Evolutionary conservation across 345 rosid species (phyloP).

Genomic region (Linum lewisii): DNA sequence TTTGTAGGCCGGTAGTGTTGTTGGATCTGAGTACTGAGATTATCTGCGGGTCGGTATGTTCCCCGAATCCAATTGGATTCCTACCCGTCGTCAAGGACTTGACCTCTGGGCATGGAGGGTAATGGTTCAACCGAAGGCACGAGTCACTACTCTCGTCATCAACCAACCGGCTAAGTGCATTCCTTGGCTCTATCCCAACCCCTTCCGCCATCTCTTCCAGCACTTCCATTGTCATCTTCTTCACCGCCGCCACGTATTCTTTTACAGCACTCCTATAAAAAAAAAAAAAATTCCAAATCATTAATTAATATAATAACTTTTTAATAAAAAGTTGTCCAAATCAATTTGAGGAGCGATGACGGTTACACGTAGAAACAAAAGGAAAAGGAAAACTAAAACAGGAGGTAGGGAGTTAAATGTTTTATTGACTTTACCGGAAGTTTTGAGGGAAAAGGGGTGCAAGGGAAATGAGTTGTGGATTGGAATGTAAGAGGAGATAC

Average conservation of each 20-base stretch:
- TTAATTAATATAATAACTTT: too few species aligned
- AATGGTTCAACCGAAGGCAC: conserved; percentile 46
- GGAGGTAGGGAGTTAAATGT: too few species aligned
- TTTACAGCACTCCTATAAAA: conserved; percentile 21
- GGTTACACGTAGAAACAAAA: neutral
- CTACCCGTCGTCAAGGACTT: conserved; percentile 23
- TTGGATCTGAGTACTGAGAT: conserved; percentile 49
- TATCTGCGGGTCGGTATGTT: conserved; percentile 63
- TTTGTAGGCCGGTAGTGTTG: conserved; percentile 50
- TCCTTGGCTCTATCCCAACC: conserved; percentile 21
- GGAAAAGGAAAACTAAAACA: too few species aligned
- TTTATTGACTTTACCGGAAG: conserved; percentile 33
- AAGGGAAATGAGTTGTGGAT: conserved; percentile 16
- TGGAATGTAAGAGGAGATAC: conserved; percentile 47
- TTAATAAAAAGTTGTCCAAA: too few species aligned
- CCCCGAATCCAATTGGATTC: conserved; percentile 48
- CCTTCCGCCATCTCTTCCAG: conserved; percentile 28
- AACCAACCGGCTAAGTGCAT: conserved; percentile 22
- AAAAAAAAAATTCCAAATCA: neutral
- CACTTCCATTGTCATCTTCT: conserved; percentile 21
- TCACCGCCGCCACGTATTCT: conserved; percentile 24
- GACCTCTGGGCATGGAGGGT: conserved; percentile 40
- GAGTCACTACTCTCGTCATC: conserved; percentile 35
- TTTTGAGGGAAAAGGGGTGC: conserved; percentile 26
- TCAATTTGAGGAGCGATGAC: too few species aligned